These are phyloP conservation scores for Claviceps monticola DNA, from an alignment of 2,329 filamentous ascomycete genomes.

Conservation along the genomic window DNA sequence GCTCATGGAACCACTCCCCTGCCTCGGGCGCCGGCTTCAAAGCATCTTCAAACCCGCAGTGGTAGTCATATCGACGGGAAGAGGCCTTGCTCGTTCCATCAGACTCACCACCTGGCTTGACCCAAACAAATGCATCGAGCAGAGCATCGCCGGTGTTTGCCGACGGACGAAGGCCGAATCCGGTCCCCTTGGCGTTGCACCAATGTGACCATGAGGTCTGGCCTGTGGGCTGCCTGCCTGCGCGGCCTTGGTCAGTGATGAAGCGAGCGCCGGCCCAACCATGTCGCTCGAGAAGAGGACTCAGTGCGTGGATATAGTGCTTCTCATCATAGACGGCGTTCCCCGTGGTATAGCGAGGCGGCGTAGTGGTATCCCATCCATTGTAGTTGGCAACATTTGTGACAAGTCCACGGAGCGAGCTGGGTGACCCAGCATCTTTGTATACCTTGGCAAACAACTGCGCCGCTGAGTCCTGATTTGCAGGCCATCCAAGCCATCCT, in stretches of 20 bases:
- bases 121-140: constrained; percentile 55
- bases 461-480: constrained; percentile 36
- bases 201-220: constrained; percentile 50
- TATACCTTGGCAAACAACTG: constrained; percentile 32
- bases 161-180: constrained; percentile 50
- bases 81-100: constrained; percentile 17
- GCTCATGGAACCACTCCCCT: constrained; percentile 52
- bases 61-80: constrained; percentile 8
- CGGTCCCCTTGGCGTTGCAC: constrained; percentile 51
- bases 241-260: constrained; percentile 38
- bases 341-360: constrained; percentile 32
- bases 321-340: constrained; percentile 38
- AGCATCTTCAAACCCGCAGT: constrained; percentile 36
- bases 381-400: constrained; percentile 50
- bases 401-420: constrained; percentile 36
- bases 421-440: constrained; percentile 34
- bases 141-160: constrained; percentile 45
- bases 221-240: constrained; percentile 45
- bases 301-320: constrained; percentile 50
- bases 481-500: constrained; percentile 45
- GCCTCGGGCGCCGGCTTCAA: constrained; percentile 55
- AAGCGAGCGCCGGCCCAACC: constrained; percentile 32
- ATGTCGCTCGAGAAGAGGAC: constrained; percentile 38
- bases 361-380: constrained; percentile 25
- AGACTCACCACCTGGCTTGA: constrained; percentile 53